These are phyloP conservation scores for Colletotrichum sp. DNA, from an alignment of 2,329 filamentous ascomycete species.

Conservation along the genomic window DNA sequence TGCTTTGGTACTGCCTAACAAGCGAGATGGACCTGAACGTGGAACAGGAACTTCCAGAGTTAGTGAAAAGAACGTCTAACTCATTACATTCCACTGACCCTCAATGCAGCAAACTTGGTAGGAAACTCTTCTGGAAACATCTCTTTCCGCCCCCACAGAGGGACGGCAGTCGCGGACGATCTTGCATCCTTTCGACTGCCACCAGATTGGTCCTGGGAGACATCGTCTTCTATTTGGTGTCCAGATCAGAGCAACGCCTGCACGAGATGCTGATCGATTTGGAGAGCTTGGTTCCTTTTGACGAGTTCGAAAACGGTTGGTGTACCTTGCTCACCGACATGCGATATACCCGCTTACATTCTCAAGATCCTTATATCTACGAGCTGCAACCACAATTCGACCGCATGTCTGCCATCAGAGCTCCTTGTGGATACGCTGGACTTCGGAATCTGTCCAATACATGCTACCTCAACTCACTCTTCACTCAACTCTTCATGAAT, in stretches of 20 bases:
- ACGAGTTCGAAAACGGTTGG: conserved; percentile 12
- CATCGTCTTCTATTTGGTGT: conserved; percentile 62
- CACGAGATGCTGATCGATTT: conserved; percentile 56
- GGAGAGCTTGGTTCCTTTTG: conserved; percentile 52
- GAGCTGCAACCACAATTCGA: conserved; percentile 69
- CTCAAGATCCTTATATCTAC: conserved; percentile 59
- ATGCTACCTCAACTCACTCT: conserved; percentile 93
- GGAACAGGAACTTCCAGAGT: conserved; percentile 28
- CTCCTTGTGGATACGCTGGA: conserved; percentile 83
- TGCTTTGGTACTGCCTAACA: conserved; percentile 33
- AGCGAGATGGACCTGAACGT: neutral
- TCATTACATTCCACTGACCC: neutral
- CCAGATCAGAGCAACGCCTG: conserved; percentile 54
- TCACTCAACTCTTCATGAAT: conserved; percentile 98
- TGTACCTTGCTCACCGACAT: neutral
- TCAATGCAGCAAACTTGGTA: conserved; percentile 28
- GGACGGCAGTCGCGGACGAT: conserved; percentile 27
- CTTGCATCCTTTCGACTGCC: conserved; percentile 50
- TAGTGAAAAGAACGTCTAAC: neutral
- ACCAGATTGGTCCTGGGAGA: conserved; percentile 66
- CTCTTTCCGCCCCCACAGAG: conserved; percentile 64
- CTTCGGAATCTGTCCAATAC: conserved; percentile 94
- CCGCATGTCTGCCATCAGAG: conserved; percentile 70
- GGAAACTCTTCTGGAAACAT: conserved; percentile 64
- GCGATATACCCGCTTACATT: neutral